Percentiles rank a stretch among this genome's conserved stretches.
Conservation (phyloP, 495 filamentous ascomycete genomes). For the Aspergillus bertholletiae region DNA sequence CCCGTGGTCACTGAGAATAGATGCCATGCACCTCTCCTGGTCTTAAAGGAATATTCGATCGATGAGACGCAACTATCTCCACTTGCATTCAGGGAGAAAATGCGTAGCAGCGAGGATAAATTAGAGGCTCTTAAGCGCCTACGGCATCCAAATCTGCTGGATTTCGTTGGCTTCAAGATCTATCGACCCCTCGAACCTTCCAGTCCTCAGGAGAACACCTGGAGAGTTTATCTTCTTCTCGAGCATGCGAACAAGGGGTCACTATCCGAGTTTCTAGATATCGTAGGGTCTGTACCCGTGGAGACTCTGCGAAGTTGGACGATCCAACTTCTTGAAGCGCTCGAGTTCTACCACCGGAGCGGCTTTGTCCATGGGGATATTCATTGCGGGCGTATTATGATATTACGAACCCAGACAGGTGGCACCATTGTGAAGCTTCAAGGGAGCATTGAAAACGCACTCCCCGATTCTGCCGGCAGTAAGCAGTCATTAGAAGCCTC, state of each 20-base stretch:
- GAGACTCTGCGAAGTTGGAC: conserved; percentile 79
- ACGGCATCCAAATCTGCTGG: conserved; percentile 71
- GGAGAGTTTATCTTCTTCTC: conserved; percentile 79
- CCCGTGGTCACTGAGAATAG: conserved; percentile 53
- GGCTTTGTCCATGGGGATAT: conserved; percentile 78
- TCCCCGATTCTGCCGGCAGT: conserved; percentile 26
- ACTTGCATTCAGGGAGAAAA: conserved; percentile 51
- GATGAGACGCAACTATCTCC: conserved; percentile 34
- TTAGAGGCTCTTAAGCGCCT: conserved; percentile 70
- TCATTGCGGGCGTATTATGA: conserved; percentile 70
- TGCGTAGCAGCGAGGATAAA: conserved; percentile 64
- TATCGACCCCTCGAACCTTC: conserved; percentile 32
- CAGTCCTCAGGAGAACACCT: conserved; percentile 39
- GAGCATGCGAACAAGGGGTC: conserved; percentile 80
- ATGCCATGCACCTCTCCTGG: conserved; percentile 53
- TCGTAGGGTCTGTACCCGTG: conserved; percentile 67
- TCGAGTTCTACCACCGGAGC: conserved; percentile 80
- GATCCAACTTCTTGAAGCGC: conserved; percentile 81
- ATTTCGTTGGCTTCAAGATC: conserved; percentile 80
- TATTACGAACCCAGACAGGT: conserved; percentile 45
- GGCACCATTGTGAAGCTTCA: conserved; percentile 43
- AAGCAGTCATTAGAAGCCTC: conserved; percentile 52
- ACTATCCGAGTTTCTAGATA: conserved; percentile 73
- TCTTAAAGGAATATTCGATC: conserved; percentile 58
- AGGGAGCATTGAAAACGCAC: conserved; percentile 38